phyloP scores from a whole-genome alignment of 208 protist genomes.

The Trypanosoma caninum region DNA sequence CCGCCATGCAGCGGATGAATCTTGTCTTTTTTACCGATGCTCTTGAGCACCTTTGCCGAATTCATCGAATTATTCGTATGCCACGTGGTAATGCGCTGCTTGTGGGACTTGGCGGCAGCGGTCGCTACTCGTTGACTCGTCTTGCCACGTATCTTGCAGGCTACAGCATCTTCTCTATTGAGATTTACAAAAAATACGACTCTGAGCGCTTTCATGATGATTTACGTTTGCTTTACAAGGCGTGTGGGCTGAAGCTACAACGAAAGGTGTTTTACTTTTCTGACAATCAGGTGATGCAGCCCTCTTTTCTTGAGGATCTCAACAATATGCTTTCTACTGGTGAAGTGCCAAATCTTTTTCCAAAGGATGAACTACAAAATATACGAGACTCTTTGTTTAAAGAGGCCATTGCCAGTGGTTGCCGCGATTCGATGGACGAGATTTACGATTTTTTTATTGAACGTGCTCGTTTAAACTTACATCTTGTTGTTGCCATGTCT shows the following conservation, averaged over 20 bases:
- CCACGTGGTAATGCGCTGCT: constrained; percentile 97
- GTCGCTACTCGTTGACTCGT: constrained; percentile 94
- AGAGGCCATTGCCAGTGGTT: constrained; percentile 84
- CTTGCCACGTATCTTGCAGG: constrained; percentile 96
- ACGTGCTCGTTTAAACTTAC: constrained; percentile 92
- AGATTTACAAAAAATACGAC: constrained; percentile 96
- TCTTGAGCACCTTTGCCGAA: constrained; percentile 96
- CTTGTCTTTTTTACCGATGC: constrained; percentile 99
- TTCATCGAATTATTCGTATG: constrained; percentile 95
- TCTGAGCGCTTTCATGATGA: constrained; percentile 96
- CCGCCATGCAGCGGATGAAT: constrained; percentile 90
- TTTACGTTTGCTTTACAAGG: constrained; percentile 95
- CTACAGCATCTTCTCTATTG: constrained; percentile 95
- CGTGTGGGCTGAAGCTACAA: constrained; percentile 92
- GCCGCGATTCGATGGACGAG: constrained; percentile 88
- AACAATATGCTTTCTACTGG: constrained; percentile 98
- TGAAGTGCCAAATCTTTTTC: constrained; percentile 98
- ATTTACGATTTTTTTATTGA: constrained; percentile 97
- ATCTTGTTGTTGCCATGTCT: constrained; percentile 97
- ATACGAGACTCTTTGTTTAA: constrained; percentile 92
- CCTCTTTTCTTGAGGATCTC: constrained; percentile 97
- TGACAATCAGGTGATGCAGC: constrained; percentile 97
- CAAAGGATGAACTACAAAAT: constrained; percentile 92
- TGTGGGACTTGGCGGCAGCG: constrained; percentile 97
- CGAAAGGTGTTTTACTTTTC: constrained; percentile 97